Evolutionary conservation across 208 protist genomes (phyloP), one percentile per base, ranked within the genome.

Genomic region (Trypanosoma conorhini): DNA sequence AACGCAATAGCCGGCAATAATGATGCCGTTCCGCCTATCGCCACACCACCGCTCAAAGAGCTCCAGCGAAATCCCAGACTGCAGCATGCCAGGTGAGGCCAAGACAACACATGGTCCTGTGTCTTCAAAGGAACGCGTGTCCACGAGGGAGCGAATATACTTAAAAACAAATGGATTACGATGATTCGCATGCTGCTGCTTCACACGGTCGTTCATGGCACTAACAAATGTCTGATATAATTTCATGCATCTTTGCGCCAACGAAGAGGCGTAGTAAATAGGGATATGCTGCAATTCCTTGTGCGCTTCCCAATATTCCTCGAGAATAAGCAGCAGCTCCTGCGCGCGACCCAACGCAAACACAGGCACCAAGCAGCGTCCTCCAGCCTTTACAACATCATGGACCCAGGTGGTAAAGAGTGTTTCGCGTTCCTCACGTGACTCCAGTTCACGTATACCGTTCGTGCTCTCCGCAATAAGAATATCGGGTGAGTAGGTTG

Each of bases 381-480:
- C 99, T 48, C 97, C 98, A 46, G 96, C 80, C 31, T 74, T 67
- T 15, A 99, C 88, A n/a, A 99, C 86, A 46, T 97, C 93, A 64
- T 97, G 81, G 17, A 98, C 93, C 65, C 88, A 92, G 12, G 66
- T 79, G 0, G 96, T 99, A 68, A 99, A 99, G 33, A 93, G 67
- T 15, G 72, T 59, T 88, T 99, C 99, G 21, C 99, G 92, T 54
- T 99, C 96, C 52, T 95, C 73, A 44, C 96, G 87, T 1, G 93
- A 93, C 66, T 99, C 96, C 40, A 99, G 91, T 38, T 94, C 86
- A 72, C 96, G 95, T 52, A 99, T 96, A 55, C 99, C 99, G 80
- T 99, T 99, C 9, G 99, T 99, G 52, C 94, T 97, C 82, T 99
- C 98, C 2, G 98, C 94, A 59, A 99, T 99, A 19, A 99, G 77